Percentiles rank a stretch among this genome's conserved stretches.
Evolutionary conservation across 805 yeast species (phyloP).

Genomic region (Metschnikowia continentalis): DNA sequence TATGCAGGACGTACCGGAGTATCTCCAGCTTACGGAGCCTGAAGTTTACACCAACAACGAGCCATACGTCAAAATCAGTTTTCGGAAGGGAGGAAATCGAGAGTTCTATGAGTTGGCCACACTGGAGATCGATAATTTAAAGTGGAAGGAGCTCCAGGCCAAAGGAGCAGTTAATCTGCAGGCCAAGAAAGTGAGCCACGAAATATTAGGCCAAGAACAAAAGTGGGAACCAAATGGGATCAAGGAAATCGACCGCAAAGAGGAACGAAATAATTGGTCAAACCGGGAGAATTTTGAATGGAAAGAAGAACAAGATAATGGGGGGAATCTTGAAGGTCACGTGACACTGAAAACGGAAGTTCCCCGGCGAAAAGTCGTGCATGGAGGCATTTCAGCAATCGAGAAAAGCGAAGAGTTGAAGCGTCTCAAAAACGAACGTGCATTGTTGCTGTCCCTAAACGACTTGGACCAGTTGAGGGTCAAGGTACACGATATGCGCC

Average conservation of each 20-base stretch:
- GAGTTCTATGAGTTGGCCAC: slow-evolving; percentile 44
- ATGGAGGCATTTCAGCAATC: slow-evolving; percentile 68
- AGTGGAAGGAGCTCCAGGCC: slow-evolving; percentile 43
- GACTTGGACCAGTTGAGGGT: slow-evolving; percentile 74
- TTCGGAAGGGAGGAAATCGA: slow-evolving; percentile 65
- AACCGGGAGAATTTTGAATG: too few relatives aligned
- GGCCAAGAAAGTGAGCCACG: slow-evolving; percentile 20
- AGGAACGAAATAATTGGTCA: too few relatives aligned
- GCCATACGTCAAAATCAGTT: slow-evolving; percentile 62
- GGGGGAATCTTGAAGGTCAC: too few relatives aligned
- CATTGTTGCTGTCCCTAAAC: slow-evolving; percentile 64
- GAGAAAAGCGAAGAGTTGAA: slow-evolving; percentile 53
- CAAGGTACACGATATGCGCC: slow-evolving; percentile 70
- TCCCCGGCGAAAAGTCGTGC: slow-evolving; percentile 4
- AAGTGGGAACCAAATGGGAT: too few relatives aligned
- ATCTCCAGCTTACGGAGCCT: slow-evolving; percentile 25
- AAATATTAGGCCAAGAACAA: too few relatives aligned
- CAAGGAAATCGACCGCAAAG: too few relatives aligned
- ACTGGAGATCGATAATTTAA: slow-evolving; percentile 41
- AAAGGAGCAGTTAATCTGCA: slow-evolving; percentile 22
- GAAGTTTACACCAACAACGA: slow-evolving; percentile 31
- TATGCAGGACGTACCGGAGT: slow-evolving; percentile 10
- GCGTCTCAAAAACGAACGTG: slow-evolving; percentile 52
- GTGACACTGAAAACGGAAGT: too few relatives aligned
- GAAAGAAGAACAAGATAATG: too few relatives aligned